Percentiles rank a stretch among this genome's conserved stretches.
phyloP scores from a whole-genome alignment of 192 early-diverging fungal species.

The Polychytrium aggregatum region DNA sequence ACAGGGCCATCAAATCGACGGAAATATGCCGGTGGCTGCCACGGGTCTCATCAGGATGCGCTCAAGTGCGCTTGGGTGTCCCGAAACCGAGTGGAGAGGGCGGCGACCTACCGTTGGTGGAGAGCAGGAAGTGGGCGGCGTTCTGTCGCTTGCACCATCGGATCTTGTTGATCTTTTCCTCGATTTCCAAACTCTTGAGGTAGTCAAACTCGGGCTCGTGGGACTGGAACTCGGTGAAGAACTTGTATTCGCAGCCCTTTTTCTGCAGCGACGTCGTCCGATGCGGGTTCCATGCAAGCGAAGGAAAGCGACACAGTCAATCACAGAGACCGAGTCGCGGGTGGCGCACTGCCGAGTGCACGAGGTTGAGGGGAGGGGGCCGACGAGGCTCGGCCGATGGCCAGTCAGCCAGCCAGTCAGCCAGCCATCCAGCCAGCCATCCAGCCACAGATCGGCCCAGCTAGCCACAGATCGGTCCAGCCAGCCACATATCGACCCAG shows the following conservation, averaged over 20 bases:
- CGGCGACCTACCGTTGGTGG: conserved; percentile 89
- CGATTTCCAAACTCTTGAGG: conserved; percentile 97
- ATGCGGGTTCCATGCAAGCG: background rate
- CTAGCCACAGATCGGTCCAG: too few relatives aligned
- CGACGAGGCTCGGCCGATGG: too few relatives aligned
- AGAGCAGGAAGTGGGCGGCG: conserved; percentile 90
- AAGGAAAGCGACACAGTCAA: background rate
- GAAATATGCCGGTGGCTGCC: background rate
- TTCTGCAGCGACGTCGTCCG: conserved; percentile 51
- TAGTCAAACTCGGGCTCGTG: conserved; percentile 99
- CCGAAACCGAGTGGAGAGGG: too few relatives aligned
- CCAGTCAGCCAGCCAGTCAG: too few relatives aligned
- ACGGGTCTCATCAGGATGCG: too few relatives aligned
- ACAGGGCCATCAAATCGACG: background rate
- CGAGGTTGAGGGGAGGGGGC: background rate
- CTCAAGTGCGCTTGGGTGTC: too few relatives aligned
- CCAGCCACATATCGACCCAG: too few relatives aligned
- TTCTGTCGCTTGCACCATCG: conserved; percentile 96
- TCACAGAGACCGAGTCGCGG: background rate
- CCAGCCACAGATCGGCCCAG: too few relatives aligned
- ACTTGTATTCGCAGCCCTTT: conserved; percentile 99
- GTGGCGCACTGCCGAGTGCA: background rate
- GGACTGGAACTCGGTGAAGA: conserved; percentile 98
- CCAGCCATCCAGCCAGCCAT: too few relatives aligned
- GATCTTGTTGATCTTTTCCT: conserved; percentile 99